These are phyloP conservation scores for Syzygium aqueum DNA, from an alignment of 345 rosid genomes.

Conservation along the genomic window DNA sequence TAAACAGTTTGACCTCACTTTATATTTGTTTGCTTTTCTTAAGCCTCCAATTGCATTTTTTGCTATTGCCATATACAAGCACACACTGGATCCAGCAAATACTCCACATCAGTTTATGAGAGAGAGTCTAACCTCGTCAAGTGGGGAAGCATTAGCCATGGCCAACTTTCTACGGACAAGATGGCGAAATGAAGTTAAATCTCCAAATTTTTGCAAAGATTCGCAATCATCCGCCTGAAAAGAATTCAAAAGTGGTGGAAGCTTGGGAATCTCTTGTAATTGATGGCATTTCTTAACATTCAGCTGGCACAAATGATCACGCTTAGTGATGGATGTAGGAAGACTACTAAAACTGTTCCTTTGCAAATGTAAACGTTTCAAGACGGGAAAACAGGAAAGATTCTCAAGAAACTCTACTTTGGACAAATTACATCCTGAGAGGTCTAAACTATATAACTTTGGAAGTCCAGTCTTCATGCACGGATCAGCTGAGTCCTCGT, in stretches of 20 bases:
- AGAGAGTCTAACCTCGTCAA: no score
- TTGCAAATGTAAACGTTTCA: fast-evolving
- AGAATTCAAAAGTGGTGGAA: fast-evolving
- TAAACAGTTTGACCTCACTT: not conserved
- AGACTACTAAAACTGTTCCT: fast-evolving
- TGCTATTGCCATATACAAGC: no score
- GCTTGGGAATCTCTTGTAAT: no score
- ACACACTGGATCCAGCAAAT: no score
- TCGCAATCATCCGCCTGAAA: fast-evolving
- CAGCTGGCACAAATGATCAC: fast-evolving
- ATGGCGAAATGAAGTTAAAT: no score
- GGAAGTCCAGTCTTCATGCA: not conserved
- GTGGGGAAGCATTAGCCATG: no score
- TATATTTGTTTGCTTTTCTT: no score
- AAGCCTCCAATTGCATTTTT: no score
- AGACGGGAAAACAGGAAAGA: not conserved
- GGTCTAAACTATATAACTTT: fast-evolving
- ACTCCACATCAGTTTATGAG: no score
- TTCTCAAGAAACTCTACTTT: not conserved
- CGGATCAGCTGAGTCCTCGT: not conserved
- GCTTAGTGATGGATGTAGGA: not conserved
- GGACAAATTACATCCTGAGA: fast-evolving
- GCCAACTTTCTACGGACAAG: no score
- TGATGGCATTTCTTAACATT: fast-evolving
- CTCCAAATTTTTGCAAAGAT: no score